Base-by-base conservation (phyloP, 345 rosid species). In the Syzygium aromaticum region DNA sequence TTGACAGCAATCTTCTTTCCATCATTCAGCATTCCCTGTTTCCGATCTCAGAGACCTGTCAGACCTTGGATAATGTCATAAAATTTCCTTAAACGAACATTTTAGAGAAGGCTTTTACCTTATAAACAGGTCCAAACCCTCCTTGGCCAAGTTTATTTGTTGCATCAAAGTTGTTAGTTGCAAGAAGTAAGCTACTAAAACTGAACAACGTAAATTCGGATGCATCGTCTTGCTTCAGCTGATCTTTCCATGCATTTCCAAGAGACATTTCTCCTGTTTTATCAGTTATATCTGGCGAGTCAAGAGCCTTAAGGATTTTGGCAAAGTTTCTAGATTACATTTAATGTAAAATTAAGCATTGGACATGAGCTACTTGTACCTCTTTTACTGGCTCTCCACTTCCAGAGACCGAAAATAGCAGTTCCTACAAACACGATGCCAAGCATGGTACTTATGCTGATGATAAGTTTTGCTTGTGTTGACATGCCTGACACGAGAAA, bases 1-100 rank as follows among this genome's bases (percentile, higher is more conserved):
- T 96, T 96, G 52, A 95, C 95, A 5, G 96, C 98, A 40, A 96
- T 90, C 38, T 92, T 89, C 77, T 85, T 86, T 38, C 95, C 94
- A 89, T 87, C 85, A 0, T 77, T 38, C 17, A 96, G 86, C 57
- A n/a, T 86, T 11, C 97, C 98, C 98, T 95, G 90, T 30, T 51
- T 33, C 21, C n/a, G 8, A 51, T 19, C 30, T 23, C 28, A 5
- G 1, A 28, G 5, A 46, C 10, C 43, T 92, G 93, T 51, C 6
- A 84, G 80, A 51, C 46, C 59, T 54, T 8, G 59, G 59, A 38
- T 13, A 30, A 43, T 77, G 14, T 1, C 43, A 54, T 15, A 87
- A 15, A 49, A 86, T 77, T 30, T 51, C n/a, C 22, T n/a, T 8
- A 3, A 40, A 52, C 17, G 21, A 53, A 40, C 52, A 7, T 51